Evolutionary conservation across 768 basidiomycete species (phyloP).

Genomic region (Lyophyllum decastes): DNA sequence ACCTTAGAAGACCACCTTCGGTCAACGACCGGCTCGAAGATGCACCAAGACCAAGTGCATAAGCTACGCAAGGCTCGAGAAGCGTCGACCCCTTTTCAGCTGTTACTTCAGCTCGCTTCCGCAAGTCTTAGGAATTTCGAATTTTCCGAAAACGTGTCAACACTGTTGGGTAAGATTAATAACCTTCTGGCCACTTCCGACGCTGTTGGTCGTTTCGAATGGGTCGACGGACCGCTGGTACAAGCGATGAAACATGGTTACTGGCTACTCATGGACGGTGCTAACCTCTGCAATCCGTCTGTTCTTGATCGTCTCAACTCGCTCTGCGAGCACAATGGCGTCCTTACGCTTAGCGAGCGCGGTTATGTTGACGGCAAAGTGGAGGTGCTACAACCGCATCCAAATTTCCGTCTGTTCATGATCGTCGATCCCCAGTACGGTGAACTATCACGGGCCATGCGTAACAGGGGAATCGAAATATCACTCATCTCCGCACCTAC

Average conservation of each 20-base stretch:
- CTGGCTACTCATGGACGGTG: slow-evolving; percentile 90
- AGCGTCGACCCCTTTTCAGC: slow-evolving; percentile 4
- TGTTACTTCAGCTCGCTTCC: slow-evolving; percentile 15
- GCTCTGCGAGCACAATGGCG: slow-evolving; percentile 86
- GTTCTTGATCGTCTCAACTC: slow-evolving; percentile 97
- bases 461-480: slow-evolving; percentile 93
- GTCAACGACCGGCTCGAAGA: slow-evolving; percentile 29
- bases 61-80: slow-evolving; percentile 21
- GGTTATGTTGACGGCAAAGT: slow-evolving; percentile 80
- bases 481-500: slow-evolving; percentile 41
- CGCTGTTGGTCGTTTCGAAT: slow-evolving; percentile 71
- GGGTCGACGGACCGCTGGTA: slow-evolving; percentile 93
- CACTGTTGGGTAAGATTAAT: slow-evolving; percentile 22
- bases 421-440: slow-evolving; percentile 88
- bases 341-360: slow-evolving; percentile 84
- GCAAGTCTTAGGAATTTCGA: slow-evolving; percentile 15
- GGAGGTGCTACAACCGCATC: slow-evolving; percentile 78
- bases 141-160: slow-evolving; percentile 3
- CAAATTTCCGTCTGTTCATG: slow-evolving; percentile 93
- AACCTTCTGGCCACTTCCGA: slow-evolving; percentile 24
- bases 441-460: slow-evolving; percentile 96
- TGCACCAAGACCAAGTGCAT: slow-evolving; percentile 19
- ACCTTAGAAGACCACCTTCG: slow-evolving; percentile 41
- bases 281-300: slow-evolving; percentile 93
- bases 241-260: slow-evolving; percentile 82